phyloP scores from a whole-genome alignment of 2,329 filamentous ascomycete genomes.

The Cercospora citrullina region DNA sequence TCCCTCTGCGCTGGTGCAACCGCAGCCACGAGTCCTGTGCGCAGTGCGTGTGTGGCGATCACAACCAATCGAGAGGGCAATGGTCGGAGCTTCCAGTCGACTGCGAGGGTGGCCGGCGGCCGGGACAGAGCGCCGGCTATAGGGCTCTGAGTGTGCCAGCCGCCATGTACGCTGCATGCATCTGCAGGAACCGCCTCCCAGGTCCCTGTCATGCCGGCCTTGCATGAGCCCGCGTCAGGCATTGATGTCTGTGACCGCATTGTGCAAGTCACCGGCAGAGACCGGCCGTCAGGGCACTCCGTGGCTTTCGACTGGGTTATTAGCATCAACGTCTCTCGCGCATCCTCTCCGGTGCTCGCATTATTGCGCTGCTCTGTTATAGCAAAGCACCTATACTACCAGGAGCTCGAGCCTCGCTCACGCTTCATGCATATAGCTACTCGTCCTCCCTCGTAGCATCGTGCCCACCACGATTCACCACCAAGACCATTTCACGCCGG shows the following conservation, averaged over 20 bases:
- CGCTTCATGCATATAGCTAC: conserved; percentile 21
- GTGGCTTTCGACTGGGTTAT: conserved; percentile 26
- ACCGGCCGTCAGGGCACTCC: conserved; percentile 23
- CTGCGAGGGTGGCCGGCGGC: neutral
- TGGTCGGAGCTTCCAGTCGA: neutral
- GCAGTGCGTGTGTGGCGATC: neutral
- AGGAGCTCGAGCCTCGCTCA: conserved; percentile 16
- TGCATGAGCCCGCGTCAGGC: conserved; percentile 27
- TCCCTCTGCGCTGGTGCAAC: neutral
- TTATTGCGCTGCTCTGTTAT: conserved; percentile 19
- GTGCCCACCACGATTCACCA: neutral
- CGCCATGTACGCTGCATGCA: conserved; percentile 21
- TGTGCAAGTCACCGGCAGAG: conserved; percentile 23
- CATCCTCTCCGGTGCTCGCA: conserved; percentile 13
- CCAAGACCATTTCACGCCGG: conserved; percentile 20
- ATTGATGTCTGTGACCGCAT: conserved; percentile 29
- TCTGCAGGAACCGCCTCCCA: conserved; percentile 28
- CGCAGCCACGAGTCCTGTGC: neutral
- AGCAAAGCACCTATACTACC: conserved; percentile 17
- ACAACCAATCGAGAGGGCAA: neutral
- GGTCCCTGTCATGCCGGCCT: conserved; percentile 24
- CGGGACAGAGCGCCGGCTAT: conserved; percentile 11
- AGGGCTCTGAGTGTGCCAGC: conserved; percentile 23
- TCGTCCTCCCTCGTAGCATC: conserved; percentile 14
- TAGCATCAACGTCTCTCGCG: conserved; percentile 30